Evolutionary conservation across 192 early-diverging fungal species (phyloP).

Genomic region (Backusella circina): DNA sequence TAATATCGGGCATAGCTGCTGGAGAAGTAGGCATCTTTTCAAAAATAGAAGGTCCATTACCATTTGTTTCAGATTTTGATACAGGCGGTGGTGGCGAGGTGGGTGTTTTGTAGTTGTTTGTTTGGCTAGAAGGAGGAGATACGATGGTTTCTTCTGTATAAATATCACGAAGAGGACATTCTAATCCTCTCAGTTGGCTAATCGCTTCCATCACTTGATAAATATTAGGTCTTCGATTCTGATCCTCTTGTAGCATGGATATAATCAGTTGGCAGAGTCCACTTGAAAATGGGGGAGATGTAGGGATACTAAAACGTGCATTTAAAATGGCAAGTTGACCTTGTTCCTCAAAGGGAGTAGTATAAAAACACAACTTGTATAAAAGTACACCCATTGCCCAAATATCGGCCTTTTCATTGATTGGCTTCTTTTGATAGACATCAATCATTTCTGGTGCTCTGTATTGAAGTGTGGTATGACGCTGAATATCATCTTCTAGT

Average conservation of each 20-base stretch:
- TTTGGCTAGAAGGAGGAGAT: neutral
- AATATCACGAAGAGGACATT: conserved; percentile 58
- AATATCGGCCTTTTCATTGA: conserved; percentile 78
- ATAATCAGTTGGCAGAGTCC: conserved; percentile 55
- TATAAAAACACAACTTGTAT: conserved; percentile 97
- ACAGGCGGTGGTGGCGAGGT: neutral
- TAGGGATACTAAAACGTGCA: conserved; percentile 77
- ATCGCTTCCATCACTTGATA: conserved; percentile 71
- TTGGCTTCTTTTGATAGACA: conserved; percentile 76
- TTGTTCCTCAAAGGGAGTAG: conserved; percentile 91
- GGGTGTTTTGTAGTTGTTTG: conserved; percentile 30
- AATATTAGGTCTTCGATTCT: conserved; percentile 72
- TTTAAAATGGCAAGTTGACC: conserved; percentile 88
- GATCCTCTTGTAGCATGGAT: conserved; percentile 77
- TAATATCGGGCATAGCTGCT: conserved; percentile 45
- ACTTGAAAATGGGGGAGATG: conserved; percentile 60
- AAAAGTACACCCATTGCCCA: conserved; percentile 88
- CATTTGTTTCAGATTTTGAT: conserved; percentile 26
- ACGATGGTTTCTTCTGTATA: conserved; percentile 4
- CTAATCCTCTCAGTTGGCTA: conserved; percentile 55
- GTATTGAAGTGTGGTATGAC: conserved; percentile 92
- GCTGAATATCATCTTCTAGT: conserved; percentile 89
- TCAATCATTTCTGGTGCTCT: conserved; percentile 95
- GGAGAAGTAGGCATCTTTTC: conserved; percentile 29
- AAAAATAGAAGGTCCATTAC: conserved; percentile 17